phyloP scores from a whole-genome alignment of 139 green algal species.

The Astrephomene gubernaculifera region DNA sequence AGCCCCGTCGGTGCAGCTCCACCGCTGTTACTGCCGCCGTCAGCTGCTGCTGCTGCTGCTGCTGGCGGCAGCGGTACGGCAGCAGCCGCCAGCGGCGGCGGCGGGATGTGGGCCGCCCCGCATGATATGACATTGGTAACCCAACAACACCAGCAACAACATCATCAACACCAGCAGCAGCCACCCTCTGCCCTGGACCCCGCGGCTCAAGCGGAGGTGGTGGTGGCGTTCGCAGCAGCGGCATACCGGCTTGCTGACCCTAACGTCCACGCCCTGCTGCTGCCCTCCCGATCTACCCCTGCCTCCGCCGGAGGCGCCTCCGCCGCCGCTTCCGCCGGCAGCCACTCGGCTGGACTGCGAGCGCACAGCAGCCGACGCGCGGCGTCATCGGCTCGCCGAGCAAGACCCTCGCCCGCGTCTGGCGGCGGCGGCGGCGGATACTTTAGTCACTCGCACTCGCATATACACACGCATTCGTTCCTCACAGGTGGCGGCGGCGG shows the following conservation, averaged over 20 bases:
- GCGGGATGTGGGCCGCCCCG: too few species aligned
- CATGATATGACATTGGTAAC: too few species aligned
- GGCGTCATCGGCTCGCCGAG: not conserved
- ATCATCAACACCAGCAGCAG: not conserved
- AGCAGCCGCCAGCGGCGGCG: not conserved
- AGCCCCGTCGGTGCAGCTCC: not conserved
- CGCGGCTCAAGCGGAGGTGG: not conserved
- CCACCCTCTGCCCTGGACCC: not conserved
- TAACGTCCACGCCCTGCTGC: slow-evolving; percentile 34
- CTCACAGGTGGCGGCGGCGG: not conserved
- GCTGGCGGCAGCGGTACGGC: not conserved
- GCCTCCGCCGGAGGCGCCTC: not conserved
- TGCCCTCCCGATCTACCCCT: not conserved
- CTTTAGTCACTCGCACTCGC: too few species aligned
- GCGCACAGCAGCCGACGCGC: too few species aligned
- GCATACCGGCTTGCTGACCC: slow-evolving; percentile 3
- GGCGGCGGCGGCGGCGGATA: not conserved
- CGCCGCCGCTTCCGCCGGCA: not conserved
- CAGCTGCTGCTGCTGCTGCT: not conserved
- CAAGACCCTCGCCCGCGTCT: not conserved
- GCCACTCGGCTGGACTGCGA: too few species aligned
- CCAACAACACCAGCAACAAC: too few species aligned
- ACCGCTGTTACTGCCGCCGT: not conserved
- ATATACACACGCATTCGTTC: not conserved
- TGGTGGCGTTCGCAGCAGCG: slow-evolving; percentile 7